A percentile compares a stretch with the other conserved stretches of the same genome.
Evolutionary conservation across 2,329 filamentous ascomycete species (phyloP).

Genomic region (Didymella glomerata): DNA sequence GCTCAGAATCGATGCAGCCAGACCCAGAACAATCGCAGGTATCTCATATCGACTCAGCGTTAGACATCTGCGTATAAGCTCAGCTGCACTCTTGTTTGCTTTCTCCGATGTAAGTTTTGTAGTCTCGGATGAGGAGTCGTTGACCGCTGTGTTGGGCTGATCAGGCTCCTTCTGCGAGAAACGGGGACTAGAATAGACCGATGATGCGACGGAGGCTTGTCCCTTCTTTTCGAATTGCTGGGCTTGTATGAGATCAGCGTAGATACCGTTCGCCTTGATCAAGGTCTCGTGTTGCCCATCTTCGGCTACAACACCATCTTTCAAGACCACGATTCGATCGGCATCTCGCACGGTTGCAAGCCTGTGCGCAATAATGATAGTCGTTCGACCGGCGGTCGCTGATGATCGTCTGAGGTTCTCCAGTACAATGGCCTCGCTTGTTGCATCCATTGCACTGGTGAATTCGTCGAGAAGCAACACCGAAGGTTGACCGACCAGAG

Average conservation of each 20-base stretch:
- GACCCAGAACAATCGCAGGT: constrained; percentile 52
- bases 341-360: constrained; percentile 50
- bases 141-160: background rate
- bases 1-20: constrained; percentile 56
- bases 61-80: constrained; percentile 39
- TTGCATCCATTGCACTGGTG: constrained; percentile 48
- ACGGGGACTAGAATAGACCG: constrained; percentile 30
- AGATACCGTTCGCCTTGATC: constrained; percentile 39
- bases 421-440: constrained; percentile 41
- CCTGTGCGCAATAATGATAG: constrained; percentile 50
- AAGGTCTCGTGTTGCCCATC: constrained; percentile 45
- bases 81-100: constrained; percentile 24
- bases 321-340: constrained; percentile 50
- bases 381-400: constrained; percentile 40
- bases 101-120: background rate
- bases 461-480: constrained; percentile 50
- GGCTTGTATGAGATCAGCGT: constrained; percentile 45
- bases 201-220: constrained; percentile 32
- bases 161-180: constrained; percentile 26
- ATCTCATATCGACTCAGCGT: constrained; percentile 49
- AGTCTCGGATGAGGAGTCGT: constrained; percentile 6
- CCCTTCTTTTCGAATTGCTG: constrained; percentile 48
- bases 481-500: constrained; percentile 45
- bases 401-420: constrained; percentile 45
- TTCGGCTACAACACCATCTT: constrained; percentile 44